These are phyloP conservation scores for Remersonia thermophila DNA, from an alignment of 2,329 filamentous ascomycete species.

Conservation along the genomic window DNA sequence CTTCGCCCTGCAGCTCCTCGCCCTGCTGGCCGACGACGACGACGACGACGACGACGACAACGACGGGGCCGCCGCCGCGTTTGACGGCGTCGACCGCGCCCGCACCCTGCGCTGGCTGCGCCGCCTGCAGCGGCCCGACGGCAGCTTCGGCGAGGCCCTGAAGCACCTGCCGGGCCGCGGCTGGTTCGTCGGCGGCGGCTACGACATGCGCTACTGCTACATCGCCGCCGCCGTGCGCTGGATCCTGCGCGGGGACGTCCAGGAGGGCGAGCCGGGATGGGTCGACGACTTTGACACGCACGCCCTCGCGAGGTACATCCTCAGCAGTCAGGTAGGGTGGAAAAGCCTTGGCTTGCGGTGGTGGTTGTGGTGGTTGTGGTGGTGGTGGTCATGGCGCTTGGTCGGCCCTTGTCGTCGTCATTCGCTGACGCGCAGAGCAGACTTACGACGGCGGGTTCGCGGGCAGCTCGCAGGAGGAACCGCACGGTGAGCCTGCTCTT, in stretches of 20 bases:
- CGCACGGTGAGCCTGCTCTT: slow-evolving; percentile 50
- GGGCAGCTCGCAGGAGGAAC: slow-evolving; percentile 66
- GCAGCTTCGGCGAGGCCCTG: slow-evolving; percentile 81
- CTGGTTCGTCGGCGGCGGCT: slow-evolving; percentile 57
- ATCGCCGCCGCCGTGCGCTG: slow-evolving; percentile 71
- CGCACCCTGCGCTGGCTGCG: slow-evolving; percentile 64
- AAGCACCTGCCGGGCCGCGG: slow-evolving; percentile 28
- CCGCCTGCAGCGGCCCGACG: slow-evolving; percentile 65
- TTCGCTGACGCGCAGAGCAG: slow-evolving; percentile 29
- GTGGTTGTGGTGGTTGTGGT: too few relatives aligned
- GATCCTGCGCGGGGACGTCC: slow-evolving; percentile 57
- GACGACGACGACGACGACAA: slow-evolving; percentile 25
- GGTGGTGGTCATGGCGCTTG: too few relatives aligned
- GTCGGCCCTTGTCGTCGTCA: too few relatives aligned
- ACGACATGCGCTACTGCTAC: slow-evolving; percentile 81
- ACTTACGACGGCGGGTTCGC: slow-evolving; percentile 78
- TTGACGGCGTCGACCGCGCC: slow-evolving; percentile 52
- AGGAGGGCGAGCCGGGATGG: slow-evolving; percentile 37
- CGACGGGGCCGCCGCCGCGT: slow-evolving; percentile 28
- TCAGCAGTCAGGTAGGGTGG: slow-evolving; percentile 44
- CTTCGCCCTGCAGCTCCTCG: slow-evolving; percentile 69
- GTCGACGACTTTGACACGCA: slow-evolving; percentile 65
- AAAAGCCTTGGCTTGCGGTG: too few relatives aligned
- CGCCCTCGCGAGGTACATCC: slow-evolving; percentile 57
- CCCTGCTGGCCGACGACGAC: slow-evolving; percentile 33